Evolutionary conservation across 139 green algal genomes (phyloP), one percentile per base, ranked within the genome.

Genomic region (Parachlorella kessleri): DNA sequence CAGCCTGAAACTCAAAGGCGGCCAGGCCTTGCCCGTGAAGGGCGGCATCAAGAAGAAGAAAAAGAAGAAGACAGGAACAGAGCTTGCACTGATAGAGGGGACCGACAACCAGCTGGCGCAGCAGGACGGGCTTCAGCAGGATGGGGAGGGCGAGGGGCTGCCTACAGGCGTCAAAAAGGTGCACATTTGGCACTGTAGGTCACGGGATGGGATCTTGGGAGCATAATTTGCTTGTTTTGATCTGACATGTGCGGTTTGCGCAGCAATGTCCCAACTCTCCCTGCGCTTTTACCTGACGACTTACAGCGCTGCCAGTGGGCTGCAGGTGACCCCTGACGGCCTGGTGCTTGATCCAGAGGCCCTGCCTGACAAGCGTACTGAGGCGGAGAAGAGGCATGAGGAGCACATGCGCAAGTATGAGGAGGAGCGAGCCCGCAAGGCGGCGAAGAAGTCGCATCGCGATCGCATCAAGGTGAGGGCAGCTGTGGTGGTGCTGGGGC

Each of bases 1-100:
- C 65, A 91, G 92, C 72, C 89, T 98, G 36, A 97, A 97, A 78
- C 85, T 98, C 0, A 98, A 98, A 80, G 95, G 95, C 0, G 91
- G 80, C 7, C 78, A 87, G 8, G 28, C 80, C 2, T 66, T 92
- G 7, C 40, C 65, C 3, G 85, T 73, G 48, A 82, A 81, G 8
- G 78, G 79, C 6, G 89, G 84, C 7, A 85, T 85, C 7, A 88
- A 90, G 33, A 94, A 97, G 66, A 97, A 95, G 81, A 95, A 93
- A 81, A 97, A 95, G 83, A 96, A 94, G 71, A 91, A 94, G 48
- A n/a, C n/a, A n/a, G n/a, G n/a, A n/a, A n/a, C n/a, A n/a, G n/a
- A n/a, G n/a, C n/a, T n/a, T n/a, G n/a, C n/a, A n/a, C n/a, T n/a
- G n/a, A n/a, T n/a, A n/a, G n/a, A n/a, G n/a, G n/a, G n/a, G n/a